Evolutionary conservation across 768 basidiomycete genomes (phyloP), one percentile per base, ranked within the genome.

Genomic region (Aureoboletus auriporus): DNA sequence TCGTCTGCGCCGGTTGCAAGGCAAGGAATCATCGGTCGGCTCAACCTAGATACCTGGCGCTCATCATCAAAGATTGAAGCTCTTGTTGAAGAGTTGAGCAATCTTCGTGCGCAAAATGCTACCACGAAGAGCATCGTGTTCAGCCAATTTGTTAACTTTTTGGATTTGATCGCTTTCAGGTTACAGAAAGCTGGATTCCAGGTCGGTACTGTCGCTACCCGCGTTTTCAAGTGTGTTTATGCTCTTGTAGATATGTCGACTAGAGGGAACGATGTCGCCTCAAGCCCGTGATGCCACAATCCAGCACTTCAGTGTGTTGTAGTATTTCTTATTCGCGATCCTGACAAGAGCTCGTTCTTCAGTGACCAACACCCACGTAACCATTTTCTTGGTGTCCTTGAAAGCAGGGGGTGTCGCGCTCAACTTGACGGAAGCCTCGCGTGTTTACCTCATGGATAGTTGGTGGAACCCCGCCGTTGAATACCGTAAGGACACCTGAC

Each of bases 391-490:
- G 23, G 92, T 99, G 59, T 89, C 86, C 53, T 73, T 99, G 62
- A 98, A 96, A 67, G 95, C 95, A 1, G 95, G 95, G 42, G 94
- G 94, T 64, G 93, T 93, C 5, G 91, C 90, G 4, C 75, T 95
- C 42, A 93, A 93, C 63, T 66, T 93, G 56, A 92, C 90, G 0
- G 90, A 91, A 65, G 93, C 93, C 0, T 92, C 89, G 30, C 87
- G 90, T 26, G 93, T 96, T 16, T 95, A 92, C 67, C 78, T 96
- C 60, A 95, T 97, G 93, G 95, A 95, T 64, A 89, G 87, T 55
- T 95, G 92, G 92, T 95, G 94, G 94, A 98, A 98, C 63, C 94
- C 94, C 7, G 93, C 93, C n/a, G 84, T 89, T 45, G 89, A 89
- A 71, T 91, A 78, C 60, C 87, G 88, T 89, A 65, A 71, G 88